phyloP scores from a whole-genome alignment of 176 grass and related monocot species.

The Panicum miliaceum region DNA sequence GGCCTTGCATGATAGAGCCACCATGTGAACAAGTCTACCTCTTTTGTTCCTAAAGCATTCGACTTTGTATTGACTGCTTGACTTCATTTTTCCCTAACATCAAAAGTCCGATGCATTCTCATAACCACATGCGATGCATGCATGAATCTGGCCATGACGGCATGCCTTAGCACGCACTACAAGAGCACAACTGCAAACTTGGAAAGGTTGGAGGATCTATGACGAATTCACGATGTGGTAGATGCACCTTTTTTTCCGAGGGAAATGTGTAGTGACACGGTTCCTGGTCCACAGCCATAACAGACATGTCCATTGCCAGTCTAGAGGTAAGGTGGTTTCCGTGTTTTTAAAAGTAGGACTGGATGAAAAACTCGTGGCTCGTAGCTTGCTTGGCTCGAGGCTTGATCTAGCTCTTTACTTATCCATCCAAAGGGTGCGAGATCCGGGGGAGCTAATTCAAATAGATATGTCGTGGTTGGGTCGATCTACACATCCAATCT shows the following conservation, averaged over 20 bases:
- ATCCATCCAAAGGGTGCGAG: too few species aligned
- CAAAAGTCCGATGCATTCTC: not conserved
- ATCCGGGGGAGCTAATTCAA: too few species aligned
- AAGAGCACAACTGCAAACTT: not conserved
- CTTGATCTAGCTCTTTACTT: too few species aligned
- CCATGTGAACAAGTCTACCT: not conserved
- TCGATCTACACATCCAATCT: too few species aligned
- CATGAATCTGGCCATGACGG: not conserved
- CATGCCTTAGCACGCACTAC: constrained; percentile 1
- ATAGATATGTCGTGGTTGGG: too few species aligned
- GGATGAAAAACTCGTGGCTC: too few species aligned
- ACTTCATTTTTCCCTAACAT: not conserved
- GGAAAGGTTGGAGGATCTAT: not conserved
- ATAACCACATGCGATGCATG: constrained; percentile 7
- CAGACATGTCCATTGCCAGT: not conserved
- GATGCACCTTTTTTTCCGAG: not conserved
- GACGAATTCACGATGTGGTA: not conserved
- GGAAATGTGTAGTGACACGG: not conserved
- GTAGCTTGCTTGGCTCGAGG: too few species aligned
- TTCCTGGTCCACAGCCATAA: not conserved
- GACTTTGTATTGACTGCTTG: not conserved
- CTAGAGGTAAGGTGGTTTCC: not conserved
- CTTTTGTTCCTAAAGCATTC: not conserved
- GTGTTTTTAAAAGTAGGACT: too few species aligned
- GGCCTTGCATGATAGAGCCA: too few species aligned